phyloP scores from a whole-genome alignment of 2,329 filamentous ascomycete genomes.

The Thermothelomyces thermophilus region DNA sequence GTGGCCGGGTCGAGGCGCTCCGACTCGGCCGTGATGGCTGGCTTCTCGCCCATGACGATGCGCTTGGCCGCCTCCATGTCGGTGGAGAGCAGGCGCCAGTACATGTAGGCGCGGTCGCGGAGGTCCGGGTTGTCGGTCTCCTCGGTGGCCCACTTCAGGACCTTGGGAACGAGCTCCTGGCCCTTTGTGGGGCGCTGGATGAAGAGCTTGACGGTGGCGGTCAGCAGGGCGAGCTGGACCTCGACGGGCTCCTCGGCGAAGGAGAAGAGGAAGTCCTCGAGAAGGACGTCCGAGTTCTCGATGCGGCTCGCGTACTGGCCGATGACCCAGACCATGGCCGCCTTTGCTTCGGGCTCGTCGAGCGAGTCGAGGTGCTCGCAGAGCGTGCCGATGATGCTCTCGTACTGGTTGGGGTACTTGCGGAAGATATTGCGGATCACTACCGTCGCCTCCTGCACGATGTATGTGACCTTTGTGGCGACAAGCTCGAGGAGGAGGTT shows the following conservation, averaged over 20 bases:
- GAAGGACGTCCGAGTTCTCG: conserved; percentile 86
- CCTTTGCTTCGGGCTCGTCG: conserved; percentile 95
- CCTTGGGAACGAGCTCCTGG: conserved; percentile 85
- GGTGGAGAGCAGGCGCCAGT: conserved; percentile 92
- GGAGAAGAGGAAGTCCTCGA: conserved; percentile 91
- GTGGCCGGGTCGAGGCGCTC: conserved; percentile 89
- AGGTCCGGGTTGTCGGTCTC: conserved; percentile 99
- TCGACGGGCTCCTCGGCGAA: conserved; percentile 94
- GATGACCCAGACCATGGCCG: conserved; percentile 99
- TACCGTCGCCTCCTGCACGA: conserved; percentile 96
- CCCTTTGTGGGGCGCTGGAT: conserved; percentile 94
- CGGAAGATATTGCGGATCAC: conserved; percentile 99
- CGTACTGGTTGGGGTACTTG: conserved; percentile 98
- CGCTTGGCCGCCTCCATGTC: conserved; percentile 80
- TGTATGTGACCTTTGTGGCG: conserved; percentile 96
- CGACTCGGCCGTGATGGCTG: conserved; percentile 89
- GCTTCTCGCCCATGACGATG: conserved; percentile 96
- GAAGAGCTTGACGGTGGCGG: conserved; percentile 95
- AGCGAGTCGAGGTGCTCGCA: conserved; percentile 95
- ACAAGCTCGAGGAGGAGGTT: conserved; percentile 88
- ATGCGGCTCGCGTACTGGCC: conserved; percentile 96
- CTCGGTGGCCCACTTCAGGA: conserved; percentile 97
- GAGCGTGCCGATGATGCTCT: conserved; percentile 90
- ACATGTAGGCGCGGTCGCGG: conserved; percentile 96
- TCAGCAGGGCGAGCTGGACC: conserved; percentile 88